These are phyloP conservation scores for Punica granatum DNA, from an alignment of 345 rosid genomes.

Conservation along the genomic window DNA sequence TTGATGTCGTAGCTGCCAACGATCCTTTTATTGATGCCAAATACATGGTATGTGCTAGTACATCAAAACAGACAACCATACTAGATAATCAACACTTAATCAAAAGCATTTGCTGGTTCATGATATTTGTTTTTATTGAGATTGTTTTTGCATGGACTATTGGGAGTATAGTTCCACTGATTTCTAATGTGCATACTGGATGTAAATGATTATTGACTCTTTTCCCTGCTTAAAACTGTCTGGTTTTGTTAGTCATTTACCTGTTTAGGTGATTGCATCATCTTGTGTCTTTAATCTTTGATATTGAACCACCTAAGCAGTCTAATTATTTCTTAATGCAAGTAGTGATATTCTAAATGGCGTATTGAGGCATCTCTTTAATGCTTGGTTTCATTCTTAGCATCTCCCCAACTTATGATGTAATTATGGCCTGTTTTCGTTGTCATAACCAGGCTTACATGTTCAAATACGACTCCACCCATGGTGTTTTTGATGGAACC, in stretches of 20 bases:
- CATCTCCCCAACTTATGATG: neutral
- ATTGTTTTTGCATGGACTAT: neutral
- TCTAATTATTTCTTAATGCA: neutral
- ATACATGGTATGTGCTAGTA: conserved; percentile 60
- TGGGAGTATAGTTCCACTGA: neutral
- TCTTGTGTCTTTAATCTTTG: neutral
- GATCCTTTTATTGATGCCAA: conserved; percentile 94
- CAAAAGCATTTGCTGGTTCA: neutral
- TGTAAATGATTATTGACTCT: neutral
- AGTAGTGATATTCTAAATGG: neutral
- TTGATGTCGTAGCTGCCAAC: conserved; percentile 85
- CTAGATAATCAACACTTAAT: neutral
- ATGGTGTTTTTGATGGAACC: conserved; percentile 70
- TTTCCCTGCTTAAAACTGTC: no score
- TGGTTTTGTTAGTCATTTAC: no score
- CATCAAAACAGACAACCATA: neutral
- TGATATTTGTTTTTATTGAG: neutral
- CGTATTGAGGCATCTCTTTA: neutral
- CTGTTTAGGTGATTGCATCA: no score
- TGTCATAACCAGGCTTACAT: conserved; percentile 71
- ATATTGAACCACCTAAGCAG: neutral
- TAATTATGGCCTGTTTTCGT: neutral
- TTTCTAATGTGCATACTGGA: neutral
- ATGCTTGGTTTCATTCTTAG: neutral
- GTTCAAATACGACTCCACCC: conserved; percentile 97